Percentiles rank a stretch among this genome's conserved stretches.
These are phyloP conservation scores for Magnaporthales sp. DNA, from an alignment of 2,329 filamentous ascomycete species.

Conservation along the genomic window DNA sequence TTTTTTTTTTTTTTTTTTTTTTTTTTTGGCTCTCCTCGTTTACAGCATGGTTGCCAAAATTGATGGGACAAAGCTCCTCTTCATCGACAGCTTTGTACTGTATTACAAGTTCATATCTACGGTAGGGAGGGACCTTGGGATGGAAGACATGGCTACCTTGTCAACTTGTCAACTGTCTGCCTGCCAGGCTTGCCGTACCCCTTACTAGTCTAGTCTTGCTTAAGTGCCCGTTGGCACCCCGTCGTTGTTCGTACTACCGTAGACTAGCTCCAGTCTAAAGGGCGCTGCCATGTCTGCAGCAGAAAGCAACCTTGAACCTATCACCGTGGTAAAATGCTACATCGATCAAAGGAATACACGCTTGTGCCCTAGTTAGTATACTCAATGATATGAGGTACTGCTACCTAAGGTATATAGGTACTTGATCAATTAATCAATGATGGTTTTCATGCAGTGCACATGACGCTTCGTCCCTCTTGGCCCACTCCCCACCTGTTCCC, in stretches of 20 bases:
- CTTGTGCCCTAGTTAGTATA: neutral
- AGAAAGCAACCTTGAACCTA: neutral
- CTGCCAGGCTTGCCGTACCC: neutral
- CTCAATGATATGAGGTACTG: no score
- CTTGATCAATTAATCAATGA: no score
- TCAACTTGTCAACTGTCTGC: neutral
- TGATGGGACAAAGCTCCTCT: neutral
- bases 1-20: neutral
- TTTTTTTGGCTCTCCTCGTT: neutral
- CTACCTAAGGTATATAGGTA: no score
- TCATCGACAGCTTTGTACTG: neutral
- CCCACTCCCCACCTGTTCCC: neutral
- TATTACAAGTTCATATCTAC: no score
- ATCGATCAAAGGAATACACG: neutral
- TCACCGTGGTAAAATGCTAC: neutral
- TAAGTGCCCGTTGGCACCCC: neutral
- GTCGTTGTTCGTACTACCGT: neutral
- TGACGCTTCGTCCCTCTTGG: neutral
- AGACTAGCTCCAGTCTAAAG: neutral
- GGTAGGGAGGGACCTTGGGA: neutral
- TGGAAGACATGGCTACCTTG: neutral
- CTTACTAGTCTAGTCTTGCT: neutral
- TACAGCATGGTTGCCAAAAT: neutral
- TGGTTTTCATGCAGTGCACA: no score
- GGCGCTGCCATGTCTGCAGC: neutral